These are phyloP conservation scores for Flaveria brownii DNA, from an alignment of 129 eudicot species.

Conservation along the genomic window DNA sequence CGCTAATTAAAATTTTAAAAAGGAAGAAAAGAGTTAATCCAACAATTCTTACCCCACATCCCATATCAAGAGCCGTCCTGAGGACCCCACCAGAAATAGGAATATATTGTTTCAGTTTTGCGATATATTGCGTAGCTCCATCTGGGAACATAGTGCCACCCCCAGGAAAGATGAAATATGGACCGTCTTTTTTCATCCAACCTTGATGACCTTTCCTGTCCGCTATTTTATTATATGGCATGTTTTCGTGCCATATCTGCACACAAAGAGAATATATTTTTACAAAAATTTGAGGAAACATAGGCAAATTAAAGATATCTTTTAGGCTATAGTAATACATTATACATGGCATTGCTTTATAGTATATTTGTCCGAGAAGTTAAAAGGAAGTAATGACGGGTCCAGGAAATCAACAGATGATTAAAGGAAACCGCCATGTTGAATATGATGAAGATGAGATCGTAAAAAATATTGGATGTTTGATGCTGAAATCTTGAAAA, in stretches of 20 bases:
- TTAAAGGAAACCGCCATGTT: background rate
- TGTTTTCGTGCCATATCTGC: constrained; percentile 97
- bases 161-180: constrained; percentile 93
- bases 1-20: background rate
- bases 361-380: too few relatives aligned
- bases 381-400: background rate
- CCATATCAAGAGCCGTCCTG: constrained; percentile 99
- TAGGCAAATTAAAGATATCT: background rate
- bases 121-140: constrained; percentile 90
- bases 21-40: background rate
- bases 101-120: constrained; percentile 84
- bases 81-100: constrained; percentile 80
- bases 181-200: constrained; percentile 98
- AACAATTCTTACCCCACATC: constrained; percentile 82
- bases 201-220: constrained; percentile 99
- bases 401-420: background rate
- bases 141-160: constrained; percentile 99
- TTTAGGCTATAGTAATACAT: background rate
- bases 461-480: background rate
- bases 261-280: constrained; percentile 13
- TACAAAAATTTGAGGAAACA: background rate
- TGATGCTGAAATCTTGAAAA: background rate
- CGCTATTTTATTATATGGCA: constrained; percentile 94
- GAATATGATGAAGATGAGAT: background rate
- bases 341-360: background rate